These are phyloP conservation scores for Aspergillus arachidicola DNA, from an alignment of 2,329 filamentous ascomycete species.

Conservation along the genomic window DNA sequence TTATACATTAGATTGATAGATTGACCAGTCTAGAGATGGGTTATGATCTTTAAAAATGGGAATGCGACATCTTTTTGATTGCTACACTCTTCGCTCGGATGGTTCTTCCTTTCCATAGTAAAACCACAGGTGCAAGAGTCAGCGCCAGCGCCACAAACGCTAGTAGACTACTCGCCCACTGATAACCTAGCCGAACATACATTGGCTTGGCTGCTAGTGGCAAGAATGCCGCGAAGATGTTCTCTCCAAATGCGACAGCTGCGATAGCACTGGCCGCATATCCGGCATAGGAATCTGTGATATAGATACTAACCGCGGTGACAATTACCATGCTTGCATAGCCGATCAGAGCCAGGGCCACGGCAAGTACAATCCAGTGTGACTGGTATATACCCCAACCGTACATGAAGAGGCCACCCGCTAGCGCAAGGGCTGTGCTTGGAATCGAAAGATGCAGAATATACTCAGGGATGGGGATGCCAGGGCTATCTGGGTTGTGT, in stretches of 20 bases:
- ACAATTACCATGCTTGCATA: conserved; percentile 47
- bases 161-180: conserved; percentile 45
- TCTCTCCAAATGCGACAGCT: conserved; percentile 50
- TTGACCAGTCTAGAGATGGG: neutral
- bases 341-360: conserved; percentile 42
- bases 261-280: conserved; percentile 52
- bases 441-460: conserved; percentile 47
- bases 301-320: conserved; percentile 52
- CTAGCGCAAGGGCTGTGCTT: conserved; percentile 36
- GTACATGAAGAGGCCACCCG: conserved; percentile 40
- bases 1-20: neutral
- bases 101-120: conserved; percentile 39
- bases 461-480: conserved; percentile 47
- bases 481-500: conserved; percentile 43
- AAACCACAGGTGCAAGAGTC: conserved; percentile 37
- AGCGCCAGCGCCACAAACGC: conserved; percentile 42
- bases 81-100: conserved; percentile 28
- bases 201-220: conserved; percentile 44
- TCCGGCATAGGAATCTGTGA: conserved; percentile 53
- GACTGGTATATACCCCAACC: conserved; percentile 38
- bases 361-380: conserved; percentile 40
- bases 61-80: conserved; percentile 12
- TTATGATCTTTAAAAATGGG: neutral
- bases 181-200: conserved; percentile 39
- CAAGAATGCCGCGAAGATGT: conserved; percentile 46